These are phyloP conservation scores for Rhodocollybia butyracea DNA, from an alignment of 768 basidiomycete species.

Conservation along the genomic window DNA sequence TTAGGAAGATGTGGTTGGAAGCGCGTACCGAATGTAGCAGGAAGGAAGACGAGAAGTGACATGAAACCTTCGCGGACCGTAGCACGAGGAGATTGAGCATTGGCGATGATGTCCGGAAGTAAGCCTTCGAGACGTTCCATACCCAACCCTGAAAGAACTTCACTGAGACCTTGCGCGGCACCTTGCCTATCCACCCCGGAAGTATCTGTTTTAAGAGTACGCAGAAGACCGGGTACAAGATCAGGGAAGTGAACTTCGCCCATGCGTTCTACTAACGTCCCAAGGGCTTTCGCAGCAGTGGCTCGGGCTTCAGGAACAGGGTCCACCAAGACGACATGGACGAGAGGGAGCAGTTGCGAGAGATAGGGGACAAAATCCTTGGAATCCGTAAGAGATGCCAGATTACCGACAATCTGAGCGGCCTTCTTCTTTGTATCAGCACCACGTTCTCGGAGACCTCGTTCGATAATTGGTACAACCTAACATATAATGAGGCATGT, in stretches of 20 bases:
- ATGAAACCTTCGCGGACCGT: constrained; percentile 98
- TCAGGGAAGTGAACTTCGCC: constrained; percentile 96
- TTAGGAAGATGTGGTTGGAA: constrained; percentile 96
- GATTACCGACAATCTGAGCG: constrained; percentile 96
- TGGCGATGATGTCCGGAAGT: constrained; percentile 89
- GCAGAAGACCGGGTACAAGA: constrained; percentile 83
- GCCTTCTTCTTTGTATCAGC: constrained; percentile 95
- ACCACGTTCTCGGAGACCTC: constrained; percentile 87
- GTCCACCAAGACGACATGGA: constrained; percentile 90
- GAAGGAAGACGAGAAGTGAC: constrained; percentile 92
- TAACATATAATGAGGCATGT: constrained; percentile 21
- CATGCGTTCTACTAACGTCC: constrained; percentile 93
- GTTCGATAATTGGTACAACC: constrained; percentile 94
- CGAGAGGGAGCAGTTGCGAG: constrained; percentile 81
- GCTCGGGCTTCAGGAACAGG: constrained; percentile 98
- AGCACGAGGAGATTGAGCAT: constrained; percentile 83
- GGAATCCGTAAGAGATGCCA: constrained; percentile 84
- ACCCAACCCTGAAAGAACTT: constrained; percentile 93
- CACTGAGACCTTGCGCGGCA: constrained; percentile 94
- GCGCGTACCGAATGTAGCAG: constrained; percentile 92
- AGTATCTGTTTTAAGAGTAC: constrained; percentile 87
- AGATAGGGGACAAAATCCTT: constrained; percentile 96
- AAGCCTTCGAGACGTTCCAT: constrained; percentile 95
- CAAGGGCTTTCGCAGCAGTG: constrained; percentile 94
- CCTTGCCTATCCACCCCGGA: constrained; percentile 97